Conservation (phyloP, 106 monocot genomes). For the Amphibolis antarctica region DNA sequence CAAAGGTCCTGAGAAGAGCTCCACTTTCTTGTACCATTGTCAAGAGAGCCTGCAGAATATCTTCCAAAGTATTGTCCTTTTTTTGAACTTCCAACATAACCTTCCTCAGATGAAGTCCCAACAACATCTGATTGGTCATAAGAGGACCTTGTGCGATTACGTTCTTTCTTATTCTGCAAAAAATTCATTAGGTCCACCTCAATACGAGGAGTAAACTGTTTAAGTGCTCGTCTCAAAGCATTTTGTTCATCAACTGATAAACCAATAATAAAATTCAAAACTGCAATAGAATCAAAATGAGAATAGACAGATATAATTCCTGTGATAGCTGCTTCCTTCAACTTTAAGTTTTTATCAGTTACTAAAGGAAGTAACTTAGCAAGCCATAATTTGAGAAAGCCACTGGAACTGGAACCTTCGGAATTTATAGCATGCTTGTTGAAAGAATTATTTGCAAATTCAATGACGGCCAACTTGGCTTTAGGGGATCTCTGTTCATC, state of each 20-base stretch:
- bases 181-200: constrained; percentile 94
- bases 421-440: constrained; percentile 66
- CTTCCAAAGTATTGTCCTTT: constrained; percentile 54
- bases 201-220: constrained; percentile 94
- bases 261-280: constrained; percentile 81
- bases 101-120: constrained; percentile 88
- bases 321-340: constrained; percentile 88
- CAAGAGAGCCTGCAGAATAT: constrained; percentile 64
- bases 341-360: constrained; percentile 84
- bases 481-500: constrained; percentile 99
- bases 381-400: constrained; percentile 96
- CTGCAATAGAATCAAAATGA: constrained; percentile 82
- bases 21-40: constrained; percentile 59
- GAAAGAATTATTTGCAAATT: constrained; percentile 94
- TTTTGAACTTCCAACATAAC: constrained; percentile 51
- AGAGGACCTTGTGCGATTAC: constrained; percentile 62
- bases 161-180: constrained; percentile 93
- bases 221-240: constrained; percentile 70
- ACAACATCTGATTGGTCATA: constrained; percentile 78
- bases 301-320: constrained; percentile 88
- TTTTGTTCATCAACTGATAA: constrained; percentile 89
- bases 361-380: constrained; percentile 83
- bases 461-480: constrained; percentile 93
- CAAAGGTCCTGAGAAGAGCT: constrained; percentile 51
- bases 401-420: constrained; percentile 60